Base-by-base conservation (phyloP, 148 eudicot species). In the Chenopodium album region DNA sequence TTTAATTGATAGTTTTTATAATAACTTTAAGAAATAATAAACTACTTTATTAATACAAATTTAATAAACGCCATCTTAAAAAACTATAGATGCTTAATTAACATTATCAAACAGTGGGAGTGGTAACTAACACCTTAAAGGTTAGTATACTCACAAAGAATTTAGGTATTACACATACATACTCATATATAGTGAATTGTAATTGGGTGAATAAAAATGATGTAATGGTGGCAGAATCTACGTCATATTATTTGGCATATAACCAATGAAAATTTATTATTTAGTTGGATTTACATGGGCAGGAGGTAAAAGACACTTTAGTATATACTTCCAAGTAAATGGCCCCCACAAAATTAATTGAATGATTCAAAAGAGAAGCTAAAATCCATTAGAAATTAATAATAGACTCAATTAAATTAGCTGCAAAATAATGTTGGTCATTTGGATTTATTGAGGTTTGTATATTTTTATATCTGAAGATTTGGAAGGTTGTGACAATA, bases 241-340 rank as follows among this genome's bases (percentile, higher is more conserved):
- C 87, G 78, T 85, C 81, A 85, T 72, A 28, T 46, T 31, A 11
- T 64, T 84, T 77, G 78, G 66, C 59, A 64, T 64, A 19, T 71
- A 52, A 76, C 78, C 78, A 81, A 77, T 72, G 59, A 84, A 62
- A 29, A 22, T 78, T 63, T 68, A 76, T 76, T 68, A 60, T 56
- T 79, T 75, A 16, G 83, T 76, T 80, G 77, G 80, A 80, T 80
- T 77, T 81, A 84, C 75, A 77, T 76, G 65, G 75, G 80, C n/a
- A 70, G 59, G 31, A 31, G 77, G 83, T 76, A 80, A 80, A 80
- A 76, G 83, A 84, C 86, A 84, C 3, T 9, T 29, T n/a, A 31
- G 77, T 84, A 71, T 71, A 84, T 76, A 76, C 80, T 80, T 54
- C 80, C 81, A 81, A 85, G 68, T 60, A 67, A 52, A 70, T 73